phyloP scores from a whole-genome alignment of 306 rosid species.

The Fagus crenata region DNA sequence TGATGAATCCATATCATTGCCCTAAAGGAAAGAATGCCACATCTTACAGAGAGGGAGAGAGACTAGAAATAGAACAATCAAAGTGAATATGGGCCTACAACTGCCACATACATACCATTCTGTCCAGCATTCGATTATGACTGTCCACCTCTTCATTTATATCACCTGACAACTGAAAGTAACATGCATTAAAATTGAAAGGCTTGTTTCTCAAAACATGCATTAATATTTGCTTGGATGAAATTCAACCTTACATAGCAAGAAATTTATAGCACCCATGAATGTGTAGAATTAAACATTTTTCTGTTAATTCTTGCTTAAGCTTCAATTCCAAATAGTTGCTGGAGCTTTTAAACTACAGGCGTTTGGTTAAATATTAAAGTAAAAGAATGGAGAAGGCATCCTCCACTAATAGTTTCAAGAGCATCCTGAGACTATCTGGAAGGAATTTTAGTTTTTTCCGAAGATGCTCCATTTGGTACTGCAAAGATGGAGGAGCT shows the following conservation, averaged over 20 bases:
- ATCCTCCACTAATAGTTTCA: constrained; percentile 8
- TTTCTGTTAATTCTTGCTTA: constrained; percentile 8
- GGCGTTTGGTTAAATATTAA: not conserved
- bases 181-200: constrained; percentile 11
- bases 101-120: constrained; percentile 61
- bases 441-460: not conserved
- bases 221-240: constrained; percentile 16
- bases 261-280: constrained; percentile 15
- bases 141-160: constrained; percentile 88
- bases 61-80: not conserved
- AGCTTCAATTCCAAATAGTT: constrained; percentile 18
- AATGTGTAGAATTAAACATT: not conserved
- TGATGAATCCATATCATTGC: constrained; percentile 93
- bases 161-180: constrained; percentile 88
- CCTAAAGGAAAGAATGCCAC: constrained; percentile 41
- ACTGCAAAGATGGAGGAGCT: constrained; percentile 11
- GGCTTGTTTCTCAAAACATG: constrained; percentile 4
- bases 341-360: constrained; percentile 14
- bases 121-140: constrained; percentile 86
- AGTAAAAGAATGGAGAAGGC: constrained; percentile 12
- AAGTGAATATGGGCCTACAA: not conserved
- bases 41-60: not conserved
- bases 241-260: constrained; percentile 3
- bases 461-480: constrained; percentile 7
- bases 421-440: not conserved